phyloP scores from a whole-genome alignment of 176 grass and related monocot genomes.

The Microstegium vimineum region DNA sequence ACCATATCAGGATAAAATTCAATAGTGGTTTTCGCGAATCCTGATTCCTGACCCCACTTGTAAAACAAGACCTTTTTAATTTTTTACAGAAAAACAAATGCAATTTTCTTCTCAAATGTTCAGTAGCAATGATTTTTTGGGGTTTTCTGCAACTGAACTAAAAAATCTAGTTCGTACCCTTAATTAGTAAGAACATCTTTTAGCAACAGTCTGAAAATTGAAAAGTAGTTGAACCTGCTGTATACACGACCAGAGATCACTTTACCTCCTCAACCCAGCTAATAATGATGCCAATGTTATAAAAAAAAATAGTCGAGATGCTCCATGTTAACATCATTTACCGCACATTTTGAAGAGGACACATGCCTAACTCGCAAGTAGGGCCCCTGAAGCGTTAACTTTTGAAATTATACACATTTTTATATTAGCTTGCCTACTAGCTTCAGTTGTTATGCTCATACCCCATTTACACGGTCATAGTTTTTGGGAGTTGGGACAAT shows the following conservation, averaged over 20 bases:
- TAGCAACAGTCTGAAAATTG: not conserved
- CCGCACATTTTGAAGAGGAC: constrained; percentile 6
- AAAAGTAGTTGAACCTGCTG: not conserved
- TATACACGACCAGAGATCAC: not conserved
- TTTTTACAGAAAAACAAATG: not conserved
- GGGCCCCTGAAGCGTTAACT: not conserved
- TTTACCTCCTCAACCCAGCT: not conserved
- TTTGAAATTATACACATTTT: not conserved
- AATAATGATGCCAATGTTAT: not conserved
- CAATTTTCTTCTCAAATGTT: not conserved
- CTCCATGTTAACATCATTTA: constrained; percentile 3
- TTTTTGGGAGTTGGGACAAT: not conserved
- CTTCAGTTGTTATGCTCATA: not conserved
- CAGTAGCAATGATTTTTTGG: not conserved
- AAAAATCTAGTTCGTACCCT: not conserved
- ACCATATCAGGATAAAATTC: not conserved
- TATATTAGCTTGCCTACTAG: not conserved
- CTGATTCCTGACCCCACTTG: not conserved
- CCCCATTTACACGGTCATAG: not conserved
- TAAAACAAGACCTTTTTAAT: not conserved
- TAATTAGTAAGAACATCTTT: not conserved
- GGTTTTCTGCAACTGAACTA: not conserved
- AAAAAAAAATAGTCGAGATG: not conserved
- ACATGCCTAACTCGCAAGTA: constrained; percentile 17
- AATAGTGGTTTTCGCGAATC: not conserved